Percentiles rank a stretch among this genome's conserved stretches.
These are phyloP conservation scores for Dioscorea dumetorum DNA, from an alignment of 106 monocot genomes.

Conservation along the genomic window DNA sequence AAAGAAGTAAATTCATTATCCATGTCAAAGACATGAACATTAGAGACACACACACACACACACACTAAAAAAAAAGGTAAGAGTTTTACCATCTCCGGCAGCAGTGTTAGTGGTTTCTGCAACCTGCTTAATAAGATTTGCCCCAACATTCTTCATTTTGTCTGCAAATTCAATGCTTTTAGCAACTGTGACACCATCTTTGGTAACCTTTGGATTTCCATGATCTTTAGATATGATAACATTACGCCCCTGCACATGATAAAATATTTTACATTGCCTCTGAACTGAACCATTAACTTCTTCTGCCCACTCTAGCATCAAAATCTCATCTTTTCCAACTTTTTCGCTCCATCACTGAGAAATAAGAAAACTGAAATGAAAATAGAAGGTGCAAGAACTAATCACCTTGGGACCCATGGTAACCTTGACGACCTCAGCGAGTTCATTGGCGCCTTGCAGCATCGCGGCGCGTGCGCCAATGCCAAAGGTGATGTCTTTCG, in stretches of 20 bases:
- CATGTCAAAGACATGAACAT: background rate
- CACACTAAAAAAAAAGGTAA: too few species aligned
- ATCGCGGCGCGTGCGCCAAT: constrained; percentile 20
- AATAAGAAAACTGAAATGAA: background rate
- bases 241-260: constrained; percentile 50
- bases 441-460: constrained; percentile 25
- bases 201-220: constrained; percentile 60
- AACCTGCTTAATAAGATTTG: constrained; percentile 57
- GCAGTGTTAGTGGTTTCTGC: constrained; percentile 53
- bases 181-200: constrained; percentile 87
- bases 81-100: constrained; percentile 60
- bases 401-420: constrained; percentile 35
- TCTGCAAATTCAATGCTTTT: constrained; percentile 74
- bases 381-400: background rate
- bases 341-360: background rate
- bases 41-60: background rate
- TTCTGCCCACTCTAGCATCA: background rate
- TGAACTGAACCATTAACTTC: background rate
- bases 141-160: constrained; percentile 66
- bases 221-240: constrained; percentile 60
- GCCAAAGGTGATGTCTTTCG: constrained; percentile 25
- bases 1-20: too few species aligned
- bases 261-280: background rate
- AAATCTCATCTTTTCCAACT: background rate
- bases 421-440: constrained; percentile 27